Evolutionary conservation across 2,329 filamentous ascomycete species (phyloP).

Genomic region (Sporothrix euskadiensis): DNA sequence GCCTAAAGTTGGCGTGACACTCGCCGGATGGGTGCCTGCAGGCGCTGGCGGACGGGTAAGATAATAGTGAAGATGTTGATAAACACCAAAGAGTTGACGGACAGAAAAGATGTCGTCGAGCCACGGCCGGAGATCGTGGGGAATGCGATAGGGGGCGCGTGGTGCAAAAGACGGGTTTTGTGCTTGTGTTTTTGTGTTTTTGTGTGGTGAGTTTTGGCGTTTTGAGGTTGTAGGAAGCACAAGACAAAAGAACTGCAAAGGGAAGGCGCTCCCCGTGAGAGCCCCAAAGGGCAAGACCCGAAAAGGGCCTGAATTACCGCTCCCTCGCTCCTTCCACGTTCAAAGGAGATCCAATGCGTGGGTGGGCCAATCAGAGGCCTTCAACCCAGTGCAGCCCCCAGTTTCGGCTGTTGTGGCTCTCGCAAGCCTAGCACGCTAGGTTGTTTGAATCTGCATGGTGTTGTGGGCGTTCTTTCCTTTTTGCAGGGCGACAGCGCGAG

Average conservation of each 20-base stretch:
- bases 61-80: neutral
- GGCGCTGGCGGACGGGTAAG: neutral
- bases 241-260: neutral
- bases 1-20: neutral
- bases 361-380: constrained; percentile 21
- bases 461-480: neutral
- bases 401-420: constrained; percentile 24
- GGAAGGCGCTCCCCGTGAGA: neutral
- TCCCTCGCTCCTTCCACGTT: constrained; percentile 13
- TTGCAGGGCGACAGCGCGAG: neutral
- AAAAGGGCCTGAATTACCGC: constrained; percentile 14
- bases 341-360: constrained; percentile 4
- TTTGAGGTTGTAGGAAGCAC: neutral
- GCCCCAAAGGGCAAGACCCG: neutral
- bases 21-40: neutral
- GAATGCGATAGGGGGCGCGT: neutral
- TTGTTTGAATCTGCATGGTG: neutral
- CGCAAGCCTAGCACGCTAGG: neutral
- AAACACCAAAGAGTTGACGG: neutral
- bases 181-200: neutral
- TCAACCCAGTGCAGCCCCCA: neutral
- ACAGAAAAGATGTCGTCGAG: neutral
- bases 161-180: neutral
- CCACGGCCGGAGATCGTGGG: neutral
- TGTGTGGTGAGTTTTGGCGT: neutral